Base-by-base conservation (phyloP, 1,284 basidiomycete genomes). In the Mycena citricolor region DNA sequence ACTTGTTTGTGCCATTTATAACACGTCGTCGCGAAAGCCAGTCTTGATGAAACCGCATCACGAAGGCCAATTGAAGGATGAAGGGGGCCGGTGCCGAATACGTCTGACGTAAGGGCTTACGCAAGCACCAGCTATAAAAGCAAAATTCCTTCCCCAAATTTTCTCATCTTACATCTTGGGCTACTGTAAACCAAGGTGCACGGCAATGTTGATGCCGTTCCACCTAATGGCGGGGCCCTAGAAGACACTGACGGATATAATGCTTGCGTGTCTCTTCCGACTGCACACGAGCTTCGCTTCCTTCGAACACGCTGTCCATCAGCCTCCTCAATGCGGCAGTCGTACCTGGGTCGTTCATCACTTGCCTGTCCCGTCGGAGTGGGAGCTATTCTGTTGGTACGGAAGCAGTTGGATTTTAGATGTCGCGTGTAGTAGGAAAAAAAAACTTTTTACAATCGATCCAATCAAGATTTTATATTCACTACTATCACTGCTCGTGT, bases 141-240 rank as follows among this genome's bases (percentile, higher is more conserved):
- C n/a, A n/a, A n/a, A n/a, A n/a, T n/a, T n/a, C n/a, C 71, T 73
- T 76, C 79, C 68, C 54, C 83, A 79, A 31, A 20, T 47, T 61
- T 64, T 56, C 64, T 62, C 64, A 70, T 74, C 78, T 79, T 79
- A 79, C 77, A 75, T 62, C 62, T 62, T 61, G 78, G 76, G 79
- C 76, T 68, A 67, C 73, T 68, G 70, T 71, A 73, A 72, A 83
- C 79, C 81, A 83, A 83, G 78, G 80, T 69, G 70, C 63, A 67
- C 67, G 68, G 57, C 54, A 55, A 52, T 48, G 52, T 47, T 51
- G 56, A 72, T 68, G 70, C 70, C 71, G 71, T 55, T 64, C 65
- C 63, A 67, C 80, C 71, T 79, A 86, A 87, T 87, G 85, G 83
- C 77, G 68, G 75, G 71, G 79, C 83, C 79, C 83, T 62, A 87